Percentiles rank a stretch among this genome's conserved stretches.
These are phyloP conservation scores for Salix dunnii DNA, from an alignment of 345 rosid genomes.

Conservation along the genomic window DNA sequence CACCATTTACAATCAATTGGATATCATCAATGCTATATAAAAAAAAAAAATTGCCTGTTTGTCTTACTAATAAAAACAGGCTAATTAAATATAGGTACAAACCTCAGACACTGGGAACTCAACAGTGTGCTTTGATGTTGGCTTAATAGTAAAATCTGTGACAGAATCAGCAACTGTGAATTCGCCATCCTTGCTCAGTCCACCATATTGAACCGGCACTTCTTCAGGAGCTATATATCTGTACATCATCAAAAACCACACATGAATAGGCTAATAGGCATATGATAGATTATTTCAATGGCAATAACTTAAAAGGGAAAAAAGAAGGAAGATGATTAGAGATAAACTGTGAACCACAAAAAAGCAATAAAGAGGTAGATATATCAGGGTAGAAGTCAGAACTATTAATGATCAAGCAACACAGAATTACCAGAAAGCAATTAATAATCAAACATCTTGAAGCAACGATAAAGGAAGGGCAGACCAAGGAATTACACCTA, in stretches of 20 bases:
- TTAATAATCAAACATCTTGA: not conserved
- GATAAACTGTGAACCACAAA: not conserved
- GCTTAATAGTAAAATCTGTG: slow-evolving; percentile 35
- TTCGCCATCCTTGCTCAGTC: slow-evolving; percentile 36
- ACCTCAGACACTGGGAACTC: slow-evolving; percentile 46
- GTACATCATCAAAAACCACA: not conserved
- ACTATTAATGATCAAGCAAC: not conserved
- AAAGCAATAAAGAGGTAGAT: not conserved
- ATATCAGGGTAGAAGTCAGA: not conserved
- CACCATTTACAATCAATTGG: not conserved
- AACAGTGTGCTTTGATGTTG: slow-evolving; percentile 34
- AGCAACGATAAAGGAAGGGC: not conserved
- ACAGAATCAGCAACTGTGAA: slow-evolving; percentile 34
- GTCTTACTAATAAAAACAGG: too few relatives aligned
- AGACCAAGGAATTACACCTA: slow-evolving; percentile 13
- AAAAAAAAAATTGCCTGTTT: too few relatives aligned
- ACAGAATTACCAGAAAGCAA: not conserved
- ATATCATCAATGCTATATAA: not conserved
- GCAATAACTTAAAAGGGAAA: not conserved
- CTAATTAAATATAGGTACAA: not conserved
- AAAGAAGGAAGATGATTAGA: not conserved
- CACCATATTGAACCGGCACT: slow-evolving; percentile 52
- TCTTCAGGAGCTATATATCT: slow-evolving; percentile 50
- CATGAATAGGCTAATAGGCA: too few relatives aligned
- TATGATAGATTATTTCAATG: not conserved